phyloP scores from a whole-genome alignment of 352 stramenopile genomes.

The Phytophthora pinifolia region DNA sequence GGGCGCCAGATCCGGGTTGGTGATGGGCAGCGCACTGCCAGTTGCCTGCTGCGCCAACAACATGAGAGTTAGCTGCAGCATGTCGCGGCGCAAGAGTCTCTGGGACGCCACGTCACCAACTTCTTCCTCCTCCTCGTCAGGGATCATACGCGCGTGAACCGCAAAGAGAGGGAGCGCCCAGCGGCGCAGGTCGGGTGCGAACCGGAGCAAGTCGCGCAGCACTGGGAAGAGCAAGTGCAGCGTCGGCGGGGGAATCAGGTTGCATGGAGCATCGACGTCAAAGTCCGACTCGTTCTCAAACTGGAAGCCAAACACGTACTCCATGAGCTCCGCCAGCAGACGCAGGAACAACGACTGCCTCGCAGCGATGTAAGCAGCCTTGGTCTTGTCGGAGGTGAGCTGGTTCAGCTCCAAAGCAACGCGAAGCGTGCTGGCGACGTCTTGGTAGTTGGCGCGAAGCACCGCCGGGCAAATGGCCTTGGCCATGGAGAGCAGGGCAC shows the following conservation, averaged over 20 bases:
- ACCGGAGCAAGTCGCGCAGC: constrained; percentile 52
- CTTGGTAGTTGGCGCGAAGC: constrained; percentile 66
- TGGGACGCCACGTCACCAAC: constrained; percentile 80
- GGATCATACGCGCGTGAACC: constrained; percentile 83
- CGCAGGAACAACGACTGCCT: constrained; percentile 61
- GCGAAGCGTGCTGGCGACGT: constrained; percentile 60
- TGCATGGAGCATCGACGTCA: constrained; percentile 60
- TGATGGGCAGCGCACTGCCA: constrained; percentile 55
- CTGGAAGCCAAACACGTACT: constrained; percentile 82
- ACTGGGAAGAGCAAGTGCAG: constrained; percentile 82
- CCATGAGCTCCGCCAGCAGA: constrained; percentile 62
- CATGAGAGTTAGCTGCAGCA: constrained; percentile 71
- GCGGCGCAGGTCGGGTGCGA: constrained; percentile 52
- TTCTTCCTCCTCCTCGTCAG: constrained; percentile 87
- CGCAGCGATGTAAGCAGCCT: constrained; percentile 35
- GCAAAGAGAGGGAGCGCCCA: constrained; percentile 79
- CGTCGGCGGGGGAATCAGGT: constrained; percentile 69
- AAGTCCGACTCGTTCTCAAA: constrained; percentile 81
- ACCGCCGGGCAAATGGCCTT: constrained; percentile 62
- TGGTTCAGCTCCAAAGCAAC: constrained; percentile 51
- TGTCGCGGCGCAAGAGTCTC: constrained; percentile 67
- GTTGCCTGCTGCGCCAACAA: constrained; percentile 60
- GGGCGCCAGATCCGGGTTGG: constrained; percentile 60
- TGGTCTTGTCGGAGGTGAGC: constrained; percentile 41
- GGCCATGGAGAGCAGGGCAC: constrained; percentile 44